Percentiles rank a stretch among this genome's conserved stretches.
Evolutionary conservation across 345 rosid species (phyloP).

Genomic region (Hibiscus trionum): DNA sequence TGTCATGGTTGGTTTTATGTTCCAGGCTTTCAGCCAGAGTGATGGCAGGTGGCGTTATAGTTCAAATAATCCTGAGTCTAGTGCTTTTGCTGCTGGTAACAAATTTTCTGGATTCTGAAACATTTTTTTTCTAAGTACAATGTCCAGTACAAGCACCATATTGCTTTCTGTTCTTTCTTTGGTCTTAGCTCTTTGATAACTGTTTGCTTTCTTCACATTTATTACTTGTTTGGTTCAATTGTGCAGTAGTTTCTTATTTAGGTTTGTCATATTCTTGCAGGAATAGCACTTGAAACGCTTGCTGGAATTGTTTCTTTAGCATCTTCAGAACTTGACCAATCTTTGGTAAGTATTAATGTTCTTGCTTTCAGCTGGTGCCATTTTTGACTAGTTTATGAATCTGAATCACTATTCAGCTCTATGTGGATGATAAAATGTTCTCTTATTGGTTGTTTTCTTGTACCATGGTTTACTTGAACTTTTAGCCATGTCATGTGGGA

Average conservation of each 20-base stretch:
- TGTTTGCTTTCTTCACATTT: constrained; percentile 8
- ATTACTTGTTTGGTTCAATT: neutral
- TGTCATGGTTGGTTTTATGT: constrained; percentile 15
- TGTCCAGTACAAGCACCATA: neutral
- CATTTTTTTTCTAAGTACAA: neutral
- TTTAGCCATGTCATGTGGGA: neutral
- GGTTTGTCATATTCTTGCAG: constrained; percentile 30
- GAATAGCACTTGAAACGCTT: constrained; percentile 81
- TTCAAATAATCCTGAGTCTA: constrained; percentile 68
- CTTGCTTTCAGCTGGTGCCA: neutral
- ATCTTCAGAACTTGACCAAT: constrained; percentile 65
- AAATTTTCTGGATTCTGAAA: neutral
- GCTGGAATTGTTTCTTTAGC: constrained; percentile 80
- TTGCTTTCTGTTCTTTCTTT: neutral
- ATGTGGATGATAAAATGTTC: neutral
- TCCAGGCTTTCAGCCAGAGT: constrained; percentile 83
- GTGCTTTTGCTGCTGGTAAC: constrained; percentile 89
- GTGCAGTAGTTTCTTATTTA: neutral
- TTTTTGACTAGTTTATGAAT: neutral
- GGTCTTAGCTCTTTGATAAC: neutral
- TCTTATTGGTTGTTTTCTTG: neutral
- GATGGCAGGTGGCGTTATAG: constrained; percentile 95
- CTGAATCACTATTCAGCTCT: neutral
- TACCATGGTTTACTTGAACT: neutral
- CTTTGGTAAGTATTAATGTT: constrained; percentile 50